Evolutionary conservation across 345 rosid genomes (phyloP).

Genomic region (Limnanthes douglasii): DNA sequence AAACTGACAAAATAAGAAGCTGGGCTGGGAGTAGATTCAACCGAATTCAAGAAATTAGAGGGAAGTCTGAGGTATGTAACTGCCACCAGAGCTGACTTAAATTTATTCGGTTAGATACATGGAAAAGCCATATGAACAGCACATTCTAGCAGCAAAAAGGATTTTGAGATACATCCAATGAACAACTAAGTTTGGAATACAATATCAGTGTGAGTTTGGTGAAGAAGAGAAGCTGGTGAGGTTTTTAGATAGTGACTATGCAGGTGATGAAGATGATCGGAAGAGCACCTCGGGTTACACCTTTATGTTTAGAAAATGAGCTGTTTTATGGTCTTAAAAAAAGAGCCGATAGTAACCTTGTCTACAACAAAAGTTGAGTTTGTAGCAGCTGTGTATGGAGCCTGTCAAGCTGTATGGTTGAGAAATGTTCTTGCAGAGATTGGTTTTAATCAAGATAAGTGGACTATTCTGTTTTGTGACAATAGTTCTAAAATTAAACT

Average conservation of each 20-base stretch:
- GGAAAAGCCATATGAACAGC: no score
- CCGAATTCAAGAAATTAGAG: no score
- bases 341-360: background rate
- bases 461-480: background rate
- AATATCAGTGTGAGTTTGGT: background rate
- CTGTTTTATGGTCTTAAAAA: background rate
- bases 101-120: no score
- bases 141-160: no score
- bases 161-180: conserved; percentile 3
- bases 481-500: background rate
- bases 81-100: no score
- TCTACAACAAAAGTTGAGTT: background rate
- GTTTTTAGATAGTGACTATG: background rate
- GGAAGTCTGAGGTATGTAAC: no score
- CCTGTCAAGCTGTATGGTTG: background rate
- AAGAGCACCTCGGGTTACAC: background rate
- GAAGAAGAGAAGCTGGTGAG: background rate
- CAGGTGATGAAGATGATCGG: background rate
- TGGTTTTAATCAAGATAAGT: no score
- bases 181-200: background rate
- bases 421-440: no score
- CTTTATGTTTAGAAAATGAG: background rate
- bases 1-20: no score
- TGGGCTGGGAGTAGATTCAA: no score
- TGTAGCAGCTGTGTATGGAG: background rate